phyloP scores from a whole-genome alignment of 2,329 filamentous ascomycete species.

The Huntiella decipiens region DNA sequence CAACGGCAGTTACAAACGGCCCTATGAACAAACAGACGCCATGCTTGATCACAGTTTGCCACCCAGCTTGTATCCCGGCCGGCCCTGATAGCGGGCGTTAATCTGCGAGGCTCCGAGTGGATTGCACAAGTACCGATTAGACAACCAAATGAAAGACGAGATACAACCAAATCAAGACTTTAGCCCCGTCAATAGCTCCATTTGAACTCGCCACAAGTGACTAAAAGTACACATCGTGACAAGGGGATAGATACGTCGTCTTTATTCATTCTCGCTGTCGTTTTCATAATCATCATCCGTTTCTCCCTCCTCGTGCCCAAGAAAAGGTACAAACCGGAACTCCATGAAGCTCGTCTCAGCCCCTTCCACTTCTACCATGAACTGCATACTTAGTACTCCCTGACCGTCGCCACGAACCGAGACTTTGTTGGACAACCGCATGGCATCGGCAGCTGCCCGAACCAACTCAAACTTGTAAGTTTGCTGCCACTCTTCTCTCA shows the following conservation, averaged over 20 bases:
- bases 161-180: too few species aligned
- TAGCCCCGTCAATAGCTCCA: too few species aligned
- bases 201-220: too few species aligned
- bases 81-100: too few species aligned
- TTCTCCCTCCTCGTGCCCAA: conserved; percentile 37
- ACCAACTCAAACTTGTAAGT: conserved; percentile 76
- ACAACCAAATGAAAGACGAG: too few species aligned
- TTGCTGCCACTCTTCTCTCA: conserved; percentile 41
- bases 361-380: conserved; percentile 78
- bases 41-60: too few species aligned
- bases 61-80: too few species aligned
- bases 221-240: too few species aligned
- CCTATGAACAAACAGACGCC: too few species aligned
- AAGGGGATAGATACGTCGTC: background rate
- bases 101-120: too few species aligned
- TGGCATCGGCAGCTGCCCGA: conserved; percentile 73
- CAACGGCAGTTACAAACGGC: too few species aligned
- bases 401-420: conserved; percentile 75
- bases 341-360: conserved; percentile 56
- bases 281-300: conserved; percentile 22
- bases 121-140: too few species aligned
- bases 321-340: conserved; percentile 62
- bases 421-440: conserved; percentile 82
- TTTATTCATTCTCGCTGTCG: conserved; percentile 12
- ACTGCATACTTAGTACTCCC: conserved; percentile 83